Evolutionary conservation across 2,329 filamentous ascomycete genomes (phyloP).

Genomic region (Macrophomina pseudophaseolina): DNA sequence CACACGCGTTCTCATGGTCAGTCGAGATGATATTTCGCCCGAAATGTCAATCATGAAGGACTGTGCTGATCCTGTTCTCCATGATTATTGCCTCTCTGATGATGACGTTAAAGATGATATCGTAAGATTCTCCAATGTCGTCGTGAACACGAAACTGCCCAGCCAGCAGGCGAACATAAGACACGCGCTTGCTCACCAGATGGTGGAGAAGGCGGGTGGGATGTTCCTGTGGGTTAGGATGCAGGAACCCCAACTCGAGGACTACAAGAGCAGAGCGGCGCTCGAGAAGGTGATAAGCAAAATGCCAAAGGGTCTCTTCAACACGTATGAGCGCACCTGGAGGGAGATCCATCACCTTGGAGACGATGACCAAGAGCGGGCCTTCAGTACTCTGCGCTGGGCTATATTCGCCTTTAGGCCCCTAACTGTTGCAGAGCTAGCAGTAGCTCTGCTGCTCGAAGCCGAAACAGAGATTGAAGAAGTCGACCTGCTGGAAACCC

Average conservation of each 20-base stretch:
- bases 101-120: neutral
- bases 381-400: neutral
- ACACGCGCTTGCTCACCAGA: neutral
- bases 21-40: neutral
- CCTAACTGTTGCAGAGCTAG: neutral
- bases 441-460: neutral
- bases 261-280: neutral
- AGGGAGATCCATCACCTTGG: neutral
- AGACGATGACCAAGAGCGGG: neutral
- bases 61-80: neutral
- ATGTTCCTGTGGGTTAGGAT: neutral
- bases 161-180: neutral
- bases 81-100: neutral
- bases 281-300: neutral
- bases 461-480: neutral
- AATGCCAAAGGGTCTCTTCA: neutral
- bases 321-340: neutral
- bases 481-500: neutral
- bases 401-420: neutral
- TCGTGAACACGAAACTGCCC: neutral
- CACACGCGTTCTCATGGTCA: neutral
- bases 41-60: neutral
- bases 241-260: neutral
- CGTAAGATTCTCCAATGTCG: neutral
- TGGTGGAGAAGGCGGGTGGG: neutral